phyloP scores from a whole-genome alignment of 2,329 filamentous ascomycete genomes.

The Arthrobotrys iridis region DNA sequence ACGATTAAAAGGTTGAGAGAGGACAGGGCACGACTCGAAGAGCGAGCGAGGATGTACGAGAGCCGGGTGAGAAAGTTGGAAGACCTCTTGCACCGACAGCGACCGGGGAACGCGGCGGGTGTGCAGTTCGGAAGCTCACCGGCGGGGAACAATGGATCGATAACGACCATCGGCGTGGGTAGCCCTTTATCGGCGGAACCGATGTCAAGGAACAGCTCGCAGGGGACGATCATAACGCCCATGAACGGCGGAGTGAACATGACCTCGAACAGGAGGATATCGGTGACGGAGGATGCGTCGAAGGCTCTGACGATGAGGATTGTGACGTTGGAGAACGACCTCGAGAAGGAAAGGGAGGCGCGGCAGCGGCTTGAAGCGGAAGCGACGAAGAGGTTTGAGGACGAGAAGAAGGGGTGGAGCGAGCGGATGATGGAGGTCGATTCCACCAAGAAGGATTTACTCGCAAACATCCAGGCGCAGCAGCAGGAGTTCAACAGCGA shows the following conservation, averaged over 20 bases:
- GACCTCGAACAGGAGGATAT: conserved; percentile 64
- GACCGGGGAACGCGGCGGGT: conserved; percentile 64
- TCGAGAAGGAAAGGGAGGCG: conserved; percentile 76
- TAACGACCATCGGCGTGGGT: conserved; percentile 65
- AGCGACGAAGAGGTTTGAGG: conserved; percentile 67
- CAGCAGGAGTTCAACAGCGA: conserved; percentile 89
- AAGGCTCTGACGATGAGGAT: conserved; percentile 72
- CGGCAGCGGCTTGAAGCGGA: conserved; percentile 76
- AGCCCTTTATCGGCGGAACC: conserved; percentile 62
- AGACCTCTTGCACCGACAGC: conserved; percentile 87
- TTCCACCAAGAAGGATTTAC: conserved; percentile 90
- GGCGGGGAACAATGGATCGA: conserved; percentile 60
- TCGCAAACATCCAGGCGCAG: conserved; percentile 92
- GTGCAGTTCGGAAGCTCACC: conserved; percentile 57
- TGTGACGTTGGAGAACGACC: conserved; percentile 77
- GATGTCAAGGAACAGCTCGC: conserved; percentile 65
- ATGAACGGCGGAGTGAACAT: conserved; percentile 54
- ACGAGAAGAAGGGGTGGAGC: conserved; percentile 71
- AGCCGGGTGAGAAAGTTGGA: conserved; percentile 91
- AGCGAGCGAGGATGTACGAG: conserved; percentile 80
- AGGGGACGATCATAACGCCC: conserved; percentile 64
- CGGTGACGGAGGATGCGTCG: conserved; percentile 60
- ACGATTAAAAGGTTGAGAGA: conserved; percentile 76
- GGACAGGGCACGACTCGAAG: conserved; percentile 79
- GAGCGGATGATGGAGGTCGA: conserved; percentile 83